Conservation (phyloP, 1,139 yeast species). For the Pichia norvegensis region DNA sequence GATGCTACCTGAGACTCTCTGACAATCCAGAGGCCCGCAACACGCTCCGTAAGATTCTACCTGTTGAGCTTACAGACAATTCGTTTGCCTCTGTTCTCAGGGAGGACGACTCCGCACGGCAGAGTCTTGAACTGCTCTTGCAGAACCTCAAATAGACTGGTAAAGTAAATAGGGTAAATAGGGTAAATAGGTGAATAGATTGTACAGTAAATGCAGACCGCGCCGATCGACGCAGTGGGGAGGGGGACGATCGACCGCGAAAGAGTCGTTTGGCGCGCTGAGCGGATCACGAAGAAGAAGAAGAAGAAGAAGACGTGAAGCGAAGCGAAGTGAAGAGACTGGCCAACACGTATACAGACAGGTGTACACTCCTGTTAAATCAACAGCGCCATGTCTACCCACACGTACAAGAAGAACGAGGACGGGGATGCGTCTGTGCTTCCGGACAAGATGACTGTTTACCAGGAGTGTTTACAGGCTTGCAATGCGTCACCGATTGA, state of each 20-base stretch:
- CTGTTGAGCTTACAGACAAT: constrained; percentile 85
- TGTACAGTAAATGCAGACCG: background rate
- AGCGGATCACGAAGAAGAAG: no score
- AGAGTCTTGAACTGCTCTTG: constrained; percentile 78
- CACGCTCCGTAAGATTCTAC: constrained; percentile 75
- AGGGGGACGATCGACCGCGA: background rate
- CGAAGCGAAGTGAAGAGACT: background rate
- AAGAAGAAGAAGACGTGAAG: no score
- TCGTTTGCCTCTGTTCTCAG: constrained; percentile 72
- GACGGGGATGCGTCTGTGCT: constrained; percentile 55
- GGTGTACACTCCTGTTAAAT: no score
- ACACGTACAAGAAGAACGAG: constrained; percentile 76
- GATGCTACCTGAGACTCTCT: constrained; percentile 84
- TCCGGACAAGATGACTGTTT: constrained; percentile 95
- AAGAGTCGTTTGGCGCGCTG: no score
- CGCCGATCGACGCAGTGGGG: constrained; percentile 1
- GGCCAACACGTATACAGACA: no score
- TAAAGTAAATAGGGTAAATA: background rate
- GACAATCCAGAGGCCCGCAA: constrained; percentile 89
- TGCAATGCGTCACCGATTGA: constrained; percentile 90
- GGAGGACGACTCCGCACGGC: constrained; percentile 83
- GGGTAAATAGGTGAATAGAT: no score
- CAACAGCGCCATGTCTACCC: constrained; percentile 53
- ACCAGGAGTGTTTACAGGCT: constrained; percentile 89
- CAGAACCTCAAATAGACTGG: constrained; percentile 41